Evolutionary conservation across 2,329 filamentous ascomycete genomes (phyloP).

Genomic region (Raffaelea albimanens): DNA sequence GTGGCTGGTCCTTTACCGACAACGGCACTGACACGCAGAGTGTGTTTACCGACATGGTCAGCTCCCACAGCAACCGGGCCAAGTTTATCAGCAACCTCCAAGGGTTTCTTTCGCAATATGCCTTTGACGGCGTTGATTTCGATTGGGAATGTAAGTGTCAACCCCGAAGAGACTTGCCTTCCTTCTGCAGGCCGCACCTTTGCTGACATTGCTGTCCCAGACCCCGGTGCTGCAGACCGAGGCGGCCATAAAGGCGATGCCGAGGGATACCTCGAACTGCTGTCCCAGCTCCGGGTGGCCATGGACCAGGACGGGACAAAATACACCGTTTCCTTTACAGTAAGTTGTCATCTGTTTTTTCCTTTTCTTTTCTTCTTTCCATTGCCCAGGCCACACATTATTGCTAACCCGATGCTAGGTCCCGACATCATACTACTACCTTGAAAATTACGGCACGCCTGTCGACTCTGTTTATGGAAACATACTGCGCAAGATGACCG

Average conservation of each 20-base stretch:
- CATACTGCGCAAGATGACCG: no score
- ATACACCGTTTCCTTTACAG: not conserved
- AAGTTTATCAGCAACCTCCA: constrained; percentile 12
- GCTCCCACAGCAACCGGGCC: not conserved
- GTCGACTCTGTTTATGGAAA: no score
- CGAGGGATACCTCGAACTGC: constrained; percentile 12
- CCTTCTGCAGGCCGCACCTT: no score
- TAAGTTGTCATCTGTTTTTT: no score
- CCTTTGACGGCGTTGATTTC: constrained; percentile 16
- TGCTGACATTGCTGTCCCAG: no score
- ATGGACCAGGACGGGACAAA: not conserved
- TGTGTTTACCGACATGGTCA: not conserved
- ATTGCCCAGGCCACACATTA: no score
- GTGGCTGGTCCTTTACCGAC: not conserved
- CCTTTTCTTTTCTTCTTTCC: no score
- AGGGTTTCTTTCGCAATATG: constrained; percentile 12
- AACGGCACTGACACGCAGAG: not conserved
- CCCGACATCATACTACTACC: constrained; percentile 11
- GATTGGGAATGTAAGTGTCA: constrained; percentile 20
- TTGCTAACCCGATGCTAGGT: no score
- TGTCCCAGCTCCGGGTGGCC: constrained; percentile 29
- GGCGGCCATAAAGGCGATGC: constrained; percentile 12
- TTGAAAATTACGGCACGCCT: no score
- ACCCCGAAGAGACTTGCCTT: no score
- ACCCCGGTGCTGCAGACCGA: constrained; percentile 15